Evolutionary conservation across 2,329 filamentous ascomycete genomes (phyloP), one percentile per base, ranked within the genome.

Genomic region (Paecilomyces fulvus): DNA sequence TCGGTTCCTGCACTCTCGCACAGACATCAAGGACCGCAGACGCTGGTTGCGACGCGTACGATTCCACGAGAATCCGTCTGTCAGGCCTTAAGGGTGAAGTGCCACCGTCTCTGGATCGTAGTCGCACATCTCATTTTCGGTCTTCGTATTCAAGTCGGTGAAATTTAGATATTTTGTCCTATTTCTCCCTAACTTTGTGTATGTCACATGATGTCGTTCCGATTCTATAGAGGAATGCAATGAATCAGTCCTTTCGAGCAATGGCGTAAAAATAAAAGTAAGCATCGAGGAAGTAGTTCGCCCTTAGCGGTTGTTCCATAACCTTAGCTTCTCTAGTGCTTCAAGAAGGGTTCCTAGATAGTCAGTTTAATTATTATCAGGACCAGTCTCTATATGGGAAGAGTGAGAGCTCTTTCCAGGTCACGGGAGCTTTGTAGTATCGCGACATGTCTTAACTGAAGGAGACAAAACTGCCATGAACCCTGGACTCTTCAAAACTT

Each of bases 1-100:
- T 14, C 54, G 56, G 9, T 58, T 52, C 30, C 43, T 58, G 49
- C 56, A 58, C 51, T 56, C 49, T 10, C 54, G 56, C 30, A 58
- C 54, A n/a, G 43, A 58, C 43, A 58, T 58, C 54, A 58, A 56
- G 49, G 56, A 58, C 37, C 56, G 54, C 2, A 52, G 31, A n/a
- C 48, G 56, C 10, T 58, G 55, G 49, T 52, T 58, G 43, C 30
- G 56, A 21, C 54, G 56, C 10, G 31, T 58, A 10, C 20, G 55
- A 12, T 59, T 57, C 25, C 37, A 55, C 25, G 55, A 49, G 10
- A 43, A 43, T n/a, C 37, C 37, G 4, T 17, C 37, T 4, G 17
- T 43, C 6, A 43, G 20, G 14, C 14, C 37, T 20, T 43, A 4
- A 43, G 20, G 14, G 3, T 17, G n/a, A 10, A 12, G 14, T 43